A percentile compares a stretch with the other conserved stretches of the same genome.
These are phyloP conservation scores for Yarrowia divulgata DNA, from an alignment of 805 yeast genomes.

Conservation along the genomic window DNA sequence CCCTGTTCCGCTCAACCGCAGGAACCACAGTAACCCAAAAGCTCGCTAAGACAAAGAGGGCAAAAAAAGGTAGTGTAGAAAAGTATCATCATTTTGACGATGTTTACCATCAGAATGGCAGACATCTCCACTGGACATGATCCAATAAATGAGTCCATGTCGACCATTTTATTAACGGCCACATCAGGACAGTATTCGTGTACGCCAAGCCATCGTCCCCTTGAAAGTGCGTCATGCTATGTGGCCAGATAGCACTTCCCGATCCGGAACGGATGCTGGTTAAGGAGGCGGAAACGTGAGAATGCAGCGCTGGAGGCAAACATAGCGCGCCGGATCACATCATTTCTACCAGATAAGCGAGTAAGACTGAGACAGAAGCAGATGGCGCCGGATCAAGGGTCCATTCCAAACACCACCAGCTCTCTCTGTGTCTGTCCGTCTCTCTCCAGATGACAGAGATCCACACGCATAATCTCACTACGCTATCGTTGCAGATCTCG, in stretches of 20 bases:
- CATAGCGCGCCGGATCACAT: conserved; percentile 18
- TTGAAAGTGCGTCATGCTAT: neutral
- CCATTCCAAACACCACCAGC: too few species aligned
- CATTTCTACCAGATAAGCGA: conserved; percentile 2
- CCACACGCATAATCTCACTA: neutral
- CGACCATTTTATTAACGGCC: too few species aligned
- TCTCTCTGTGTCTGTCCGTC: neutral
- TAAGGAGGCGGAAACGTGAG: conserved; percentile 20
- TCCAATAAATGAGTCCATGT: too few species aligned
- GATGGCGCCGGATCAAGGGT: neutral
- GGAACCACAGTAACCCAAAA: conserved; percentile 1
- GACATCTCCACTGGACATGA: neutral
- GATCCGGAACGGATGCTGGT: neutral
- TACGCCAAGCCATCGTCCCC: too few species aligned
- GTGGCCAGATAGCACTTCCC: conserved; percentile 3
- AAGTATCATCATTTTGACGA: neutral
- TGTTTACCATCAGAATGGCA: too few species aligned
- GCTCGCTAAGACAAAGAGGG: neutral
- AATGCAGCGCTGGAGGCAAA: conserved; percentile 17
- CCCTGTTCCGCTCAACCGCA: conserved; percentile 24
- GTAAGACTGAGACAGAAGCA: neutral
- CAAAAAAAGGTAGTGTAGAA: neutral
- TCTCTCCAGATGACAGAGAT: neutral
- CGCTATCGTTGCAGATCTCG: conserved; percentile 12
- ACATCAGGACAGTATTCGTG: too few species aligned